A percentile compares a stretch with the other conserved stretches of the same genome.
Conservation (phyloP, 768 basidiomycete species). For the Termitomyces sp. region DNA sequence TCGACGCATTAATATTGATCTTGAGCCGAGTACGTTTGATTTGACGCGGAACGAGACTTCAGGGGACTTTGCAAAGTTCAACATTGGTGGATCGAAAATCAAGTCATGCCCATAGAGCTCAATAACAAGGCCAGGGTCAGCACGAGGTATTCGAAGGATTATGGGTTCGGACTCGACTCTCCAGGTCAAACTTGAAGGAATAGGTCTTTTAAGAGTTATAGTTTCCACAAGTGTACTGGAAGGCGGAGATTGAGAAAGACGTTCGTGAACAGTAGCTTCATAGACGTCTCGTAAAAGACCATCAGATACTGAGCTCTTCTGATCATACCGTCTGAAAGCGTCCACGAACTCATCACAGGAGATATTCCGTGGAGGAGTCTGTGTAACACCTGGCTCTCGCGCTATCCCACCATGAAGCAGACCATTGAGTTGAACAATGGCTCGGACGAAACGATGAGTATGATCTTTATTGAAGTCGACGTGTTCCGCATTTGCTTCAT, state of each 20-base stretch:
- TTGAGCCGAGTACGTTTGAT: slow-evolving; percentile 78
- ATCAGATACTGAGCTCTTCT: slow-evolving; percentile 63
- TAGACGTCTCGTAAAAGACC: slow-evolving; percentile 77
- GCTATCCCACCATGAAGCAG: slow-evolving; percentile 74
- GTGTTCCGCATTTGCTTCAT: slow-evolving; percentile 76
- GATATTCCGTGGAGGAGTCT: slow-evolving; percentile 53
- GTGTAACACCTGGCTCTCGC: slow-evolving; percentile 51
- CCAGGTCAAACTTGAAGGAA: slow-evolving; percentile 80
- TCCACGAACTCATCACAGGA: slow-evolving; percentile 76
- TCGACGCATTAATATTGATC: slow-evolving; percentile 79
- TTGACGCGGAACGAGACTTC: slow-evolving; percentile 90
- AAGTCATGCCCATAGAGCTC: slow-evolving; percentile 86
- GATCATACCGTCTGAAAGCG: slow-evolving; percentile 78
- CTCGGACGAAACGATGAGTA: slow-evolving; percentile 69
- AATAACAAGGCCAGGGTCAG: slow-evolving; percentile 79
- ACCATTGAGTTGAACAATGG: slow-evolving; percentile 86
- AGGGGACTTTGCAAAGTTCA: slow-evolving; percentile 72
- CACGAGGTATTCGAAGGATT: slow-evolving; percentile 77
- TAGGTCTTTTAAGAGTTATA: slow-evolving; percentile 66
- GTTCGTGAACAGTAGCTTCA: slow-evolving; percentile 66
- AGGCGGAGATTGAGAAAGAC: slow-evolving; percentile 64
- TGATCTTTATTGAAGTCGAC: slow-evolving; percentile 82
- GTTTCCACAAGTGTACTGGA: slow-evolving; percentile 42
- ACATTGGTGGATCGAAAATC: slow-evolving; percentile 78
- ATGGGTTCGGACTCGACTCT: slow-evolving; percentile 86